phyloP scores from a whole-genome alignment of 768 basidiomycete species.

The Cyathus striatus region DNA sequence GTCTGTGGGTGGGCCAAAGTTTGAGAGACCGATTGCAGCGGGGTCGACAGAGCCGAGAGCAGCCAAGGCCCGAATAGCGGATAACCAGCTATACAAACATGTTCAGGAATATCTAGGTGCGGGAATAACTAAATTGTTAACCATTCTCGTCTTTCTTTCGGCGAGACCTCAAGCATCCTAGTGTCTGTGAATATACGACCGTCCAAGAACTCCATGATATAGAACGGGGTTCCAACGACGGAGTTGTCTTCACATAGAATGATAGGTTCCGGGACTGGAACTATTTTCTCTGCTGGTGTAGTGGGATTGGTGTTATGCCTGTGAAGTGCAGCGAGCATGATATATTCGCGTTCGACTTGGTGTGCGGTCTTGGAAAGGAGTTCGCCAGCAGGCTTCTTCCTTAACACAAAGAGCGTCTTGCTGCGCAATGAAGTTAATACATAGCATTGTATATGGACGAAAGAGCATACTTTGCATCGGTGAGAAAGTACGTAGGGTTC shows the following conservation, averaged over 20 bases:
- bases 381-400: slow-evolving; percentile 88
- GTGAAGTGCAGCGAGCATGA: slow-evolving; percentile 72
- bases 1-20: slow-evolving; percentile 67
- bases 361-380: slow-evolving; percentile 91
- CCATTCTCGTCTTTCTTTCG: slow-evolving; percentile 67
- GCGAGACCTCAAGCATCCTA: slow-evolving; percentile 64
- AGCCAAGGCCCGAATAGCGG: slow-evolving; percentile 67
- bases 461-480: slow-evolving; percentile 53
- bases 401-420: slow-evolving; percentile 69
- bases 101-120: neutral
- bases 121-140: slow-evolving; percentile 23
- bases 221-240: slow-evolving; percentile 88
- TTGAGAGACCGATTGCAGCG: slow-evolving; percentile 56
- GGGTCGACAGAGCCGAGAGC: slow-evolving; percentile 64
- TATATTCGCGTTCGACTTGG: slow-evolving; percentile 91
- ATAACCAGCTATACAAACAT: slow-evolving; percentile 57
- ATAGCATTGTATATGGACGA: neutral
- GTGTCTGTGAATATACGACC: slow-evolving; percentile 92
- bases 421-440: slow-evolving; percentile 20
- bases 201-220: slow-evolving; percentile 94
- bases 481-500: slow-evolving; percentile 95
- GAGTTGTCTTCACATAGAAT: slow-evolving; percentile 73
- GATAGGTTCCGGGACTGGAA: slow-evolving; percentile 86
- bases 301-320: slow-evolving; percentile 58
- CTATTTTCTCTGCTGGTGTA: slow-evolving; percentile 42